Conservation (phyloP, 1,284 basidiomycete genomes). For the Malassezia globosa region DNA sequence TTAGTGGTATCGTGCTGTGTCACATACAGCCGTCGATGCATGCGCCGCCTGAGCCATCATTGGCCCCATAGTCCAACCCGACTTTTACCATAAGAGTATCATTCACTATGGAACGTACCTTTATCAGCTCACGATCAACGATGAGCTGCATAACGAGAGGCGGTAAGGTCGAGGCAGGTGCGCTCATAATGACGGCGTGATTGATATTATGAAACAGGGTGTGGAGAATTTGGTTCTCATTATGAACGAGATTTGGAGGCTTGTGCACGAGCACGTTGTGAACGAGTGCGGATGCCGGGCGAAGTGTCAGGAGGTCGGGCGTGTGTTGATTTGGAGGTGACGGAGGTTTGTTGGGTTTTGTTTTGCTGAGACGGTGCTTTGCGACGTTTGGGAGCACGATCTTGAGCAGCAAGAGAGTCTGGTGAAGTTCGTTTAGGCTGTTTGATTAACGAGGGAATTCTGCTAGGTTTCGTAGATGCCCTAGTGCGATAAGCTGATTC, state of each 20-base stretch:
- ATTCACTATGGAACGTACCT: slow-evolving; percentile 13
- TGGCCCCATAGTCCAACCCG: slow-evolving; percentile 54
- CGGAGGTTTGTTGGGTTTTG: background rate
- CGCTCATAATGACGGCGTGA: no score
- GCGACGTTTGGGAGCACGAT: no score
- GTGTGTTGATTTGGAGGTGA: background rate
- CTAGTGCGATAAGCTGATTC: no score
- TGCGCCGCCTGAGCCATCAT: slow-evolving; percentile 55
- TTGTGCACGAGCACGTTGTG: background rate
- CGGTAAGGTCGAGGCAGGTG: no score
- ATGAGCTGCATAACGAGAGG: slow-evolving; percentile 46
- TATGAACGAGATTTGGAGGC: background rate
- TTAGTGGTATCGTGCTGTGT: no score
- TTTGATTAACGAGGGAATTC: no score
- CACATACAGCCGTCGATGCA: slow-evolving; percentile 50
- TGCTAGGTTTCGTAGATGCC: no score
- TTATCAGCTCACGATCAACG: slow-evolving; percentile 23
- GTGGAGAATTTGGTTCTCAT: no score
- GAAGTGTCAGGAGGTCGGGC: background rate
- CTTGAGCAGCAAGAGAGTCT: no score
- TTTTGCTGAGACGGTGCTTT: background rate
- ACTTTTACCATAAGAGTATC: slow-evolving; percentile 37
- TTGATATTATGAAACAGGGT: no score
- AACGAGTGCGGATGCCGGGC: background rate
- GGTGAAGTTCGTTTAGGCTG: no score